Base-by-base conservation (phyloP, 2,329 filamentous ascomycete species). In the Gnomoniopsis sp. region DNA sequence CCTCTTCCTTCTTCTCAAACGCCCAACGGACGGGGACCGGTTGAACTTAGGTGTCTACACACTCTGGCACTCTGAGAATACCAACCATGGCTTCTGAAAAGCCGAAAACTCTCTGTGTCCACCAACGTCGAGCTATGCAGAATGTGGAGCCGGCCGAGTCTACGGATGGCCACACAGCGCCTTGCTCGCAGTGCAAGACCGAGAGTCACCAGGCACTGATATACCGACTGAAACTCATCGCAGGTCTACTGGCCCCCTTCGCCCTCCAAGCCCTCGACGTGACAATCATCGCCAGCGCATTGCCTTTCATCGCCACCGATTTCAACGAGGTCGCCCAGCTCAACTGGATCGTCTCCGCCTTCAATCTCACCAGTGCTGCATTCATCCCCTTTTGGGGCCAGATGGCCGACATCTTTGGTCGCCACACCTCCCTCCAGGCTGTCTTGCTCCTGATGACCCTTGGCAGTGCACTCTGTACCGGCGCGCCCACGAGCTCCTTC, bases 341-440 rank as follows among this genome's bases (percentile, higher is more conserved):
- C 4, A 88, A 87, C 67, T 89, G 86, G 85, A 87, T 90, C 66
- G 81, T 89, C n/a, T 86, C 87, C 0, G 77, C 85, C 3, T 90
- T 88, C 71, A 89, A 86, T 55, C 74, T 90, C 14, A 87, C 85
- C 0, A 83, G 84, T 0, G 86, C 87, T 1, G 81, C 86, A 1
- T 89, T 88, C 63, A 85, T 89, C 10, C 86, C 86, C 2, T 80
- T 83, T 55, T 88, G 85, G 72, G 84, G 82, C 2, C 85, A 88
- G 64, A 76, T 87, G 52, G 80, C 84, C 15, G 84, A 89, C 63
- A 78, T 88, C 30, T 88, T 87, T 63, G 86, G 86, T 14, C 79
- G 86, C 2, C 82, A 88, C 66, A 73, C 73, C 8, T 75, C 81
- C 7, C 73, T 89, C 7, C 84, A 87, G 53, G 73, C 78, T 12